Conservation (phyloP, 2,329 filamentous ascomycete genomes). For the Leptographium radiaticola region DNA sequence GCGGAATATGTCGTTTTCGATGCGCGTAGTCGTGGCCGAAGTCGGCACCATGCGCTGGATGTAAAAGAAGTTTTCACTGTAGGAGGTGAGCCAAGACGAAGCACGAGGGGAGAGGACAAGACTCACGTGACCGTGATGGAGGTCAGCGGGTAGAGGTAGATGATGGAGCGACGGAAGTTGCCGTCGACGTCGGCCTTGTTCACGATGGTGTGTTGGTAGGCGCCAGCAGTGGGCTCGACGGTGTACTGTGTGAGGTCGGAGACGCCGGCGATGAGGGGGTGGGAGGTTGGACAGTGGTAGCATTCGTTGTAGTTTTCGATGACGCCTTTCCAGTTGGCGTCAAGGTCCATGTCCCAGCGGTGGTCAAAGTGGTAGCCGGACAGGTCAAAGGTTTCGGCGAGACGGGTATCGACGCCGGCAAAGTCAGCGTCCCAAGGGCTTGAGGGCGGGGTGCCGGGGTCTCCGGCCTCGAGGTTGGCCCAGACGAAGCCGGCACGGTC, state of each 20-base stretch:
- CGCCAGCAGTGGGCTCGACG: constrained; percentile 19
- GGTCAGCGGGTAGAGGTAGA: constrained; percentile 26
- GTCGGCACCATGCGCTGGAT: constrained; percentile 36
- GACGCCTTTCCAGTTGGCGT: constrained; percentile 27
- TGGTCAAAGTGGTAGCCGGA: constrained; percentile 14
- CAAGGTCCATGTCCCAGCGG: constrained; percentile 18
- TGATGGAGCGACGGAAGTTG: constrained; percentile 16
- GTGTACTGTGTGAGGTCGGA: constrained; percentile 30
- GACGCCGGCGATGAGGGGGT: constrained; percentile 30
- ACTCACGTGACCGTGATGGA: constrained; percentile 26
- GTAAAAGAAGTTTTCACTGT: constrained; percentile 33
- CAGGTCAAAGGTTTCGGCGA: constrained; percentile 13
- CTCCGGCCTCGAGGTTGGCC: constrained; percentile 23
- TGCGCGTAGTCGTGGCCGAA: constrained; percentile 26
- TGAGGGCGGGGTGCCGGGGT: constrained; percentile 14
- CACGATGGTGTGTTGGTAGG: constrained; percentile 7
- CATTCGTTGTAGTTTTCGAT: constrained; percentile 35
- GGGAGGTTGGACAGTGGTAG: constrained; percentile 36
- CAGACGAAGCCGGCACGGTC: constrained; percentile 14
- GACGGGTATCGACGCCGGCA: background rate
- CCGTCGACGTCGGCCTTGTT: constrained; percentile 6
- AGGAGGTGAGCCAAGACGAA: background rate
- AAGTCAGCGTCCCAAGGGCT: constrained; percentile 24
- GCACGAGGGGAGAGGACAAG: too few relatives aligned
- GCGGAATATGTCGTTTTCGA: constrained; percentile 38